Conservation (phyloP, 2,329 filamentous ascomycete genomes). For the Lecanicillium sp. region DNA sequence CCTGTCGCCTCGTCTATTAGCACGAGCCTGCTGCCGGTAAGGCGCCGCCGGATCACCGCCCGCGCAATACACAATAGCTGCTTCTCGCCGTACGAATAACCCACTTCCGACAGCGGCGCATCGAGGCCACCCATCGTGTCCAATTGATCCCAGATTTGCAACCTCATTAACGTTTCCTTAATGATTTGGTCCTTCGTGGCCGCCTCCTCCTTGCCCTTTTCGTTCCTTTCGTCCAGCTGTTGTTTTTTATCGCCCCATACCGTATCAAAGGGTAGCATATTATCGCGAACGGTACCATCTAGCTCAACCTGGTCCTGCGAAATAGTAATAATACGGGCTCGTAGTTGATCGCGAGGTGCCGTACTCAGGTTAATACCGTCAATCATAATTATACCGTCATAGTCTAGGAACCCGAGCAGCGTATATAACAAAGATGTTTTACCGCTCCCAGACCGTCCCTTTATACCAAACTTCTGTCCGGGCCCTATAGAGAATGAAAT, state of each 20-base stretch:
- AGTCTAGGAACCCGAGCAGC: background rate
- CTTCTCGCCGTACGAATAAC: slow-evolving; percentile 8
- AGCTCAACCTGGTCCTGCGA: slow-evolving; percentile 19
- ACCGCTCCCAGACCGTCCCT: slow-evolving; percentile 3
- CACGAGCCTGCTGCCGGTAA: background rate
- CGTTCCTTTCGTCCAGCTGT: background rate
- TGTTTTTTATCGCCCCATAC: background rate
- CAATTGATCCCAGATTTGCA: slow-evolving; percentile 1
- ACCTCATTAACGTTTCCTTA: background rate
- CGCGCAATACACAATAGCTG: slow-evolving; percentile 8
- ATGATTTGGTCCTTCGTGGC: background rate
- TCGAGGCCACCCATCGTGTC: background rate
- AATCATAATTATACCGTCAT: background rate
- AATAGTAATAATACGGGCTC: slow-evolving; percentile 12
- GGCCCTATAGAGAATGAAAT: background rate
- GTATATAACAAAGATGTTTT: slow-evolving; percentile 4
- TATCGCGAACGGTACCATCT: background rate
- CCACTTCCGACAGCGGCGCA: background rate
- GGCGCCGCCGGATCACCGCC: background rate
- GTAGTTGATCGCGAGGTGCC: background rate
- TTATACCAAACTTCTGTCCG: background rate
- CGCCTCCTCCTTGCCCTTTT: background rate
- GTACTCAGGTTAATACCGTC: background rate
- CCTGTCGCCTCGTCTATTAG: slow-evolving; percentile 6
- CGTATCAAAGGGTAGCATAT: background rate